These are phyloP conservation scores for Eucalyptus globulus DNA, from an alignment of 345 rosid genomes.

Conservation along the genomic window DNA sequence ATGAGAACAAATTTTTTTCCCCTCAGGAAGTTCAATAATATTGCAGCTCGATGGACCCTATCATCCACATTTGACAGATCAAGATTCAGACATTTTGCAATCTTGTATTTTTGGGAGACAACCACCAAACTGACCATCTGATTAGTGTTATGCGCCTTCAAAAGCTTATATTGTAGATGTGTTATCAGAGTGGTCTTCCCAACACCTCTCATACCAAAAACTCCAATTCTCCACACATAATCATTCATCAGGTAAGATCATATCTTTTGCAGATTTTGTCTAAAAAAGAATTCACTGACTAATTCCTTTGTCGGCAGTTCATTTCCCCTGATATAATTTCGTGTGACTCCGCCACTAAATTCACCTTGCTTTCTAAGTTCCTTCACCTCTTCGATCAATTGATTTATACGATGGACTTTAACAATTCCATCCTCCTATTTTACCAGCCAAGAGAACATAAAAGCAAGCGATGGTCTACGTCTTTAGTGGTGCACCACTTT, in stretches of 20 bases:
- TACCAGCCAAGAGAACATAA: neutral
- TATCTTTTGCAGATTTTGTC: too few relatives aligned
- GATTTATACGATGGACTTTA: too few relatives aligned
- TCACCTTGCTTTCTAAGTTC: too few relatives aligned
- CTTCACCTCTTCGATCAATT: too few relatives aligned
- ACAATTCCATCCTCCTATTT: too few relatives aligned
- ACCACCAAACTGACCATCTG: neutral
- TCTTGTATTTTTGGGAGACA: neutral
- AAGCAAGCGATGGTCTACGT: neutral
- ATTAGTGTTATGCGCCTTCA: neutral
- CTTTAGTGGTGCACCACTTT: accelerated
- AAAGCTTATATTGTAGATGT: neutral
- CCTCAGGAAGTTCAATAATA: neutral
- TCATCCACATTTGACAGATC: neutral
- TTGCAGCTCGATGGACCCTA: neutral
- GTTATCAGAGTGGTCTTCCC: neutral
- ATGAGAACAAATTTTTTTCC: neutral
- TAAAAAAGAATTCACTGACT: too few relatives aligned
- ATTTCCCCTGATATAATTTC: too few relatives aligned
- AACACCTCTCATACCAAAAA: neutral
- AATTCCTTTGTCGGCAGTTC: too few relatives aligned
- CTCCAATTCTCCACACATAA: too few relatives aligned
- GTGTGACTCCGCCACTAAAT: too few relatives aligned
- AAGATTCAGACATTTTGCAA: neutral
- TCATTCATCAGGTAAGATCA: too few relatives aligned